Base-by-base conservation (phyloP, 1,284 basidiomycete species). In the Schizophyllum amplum region DNA sequence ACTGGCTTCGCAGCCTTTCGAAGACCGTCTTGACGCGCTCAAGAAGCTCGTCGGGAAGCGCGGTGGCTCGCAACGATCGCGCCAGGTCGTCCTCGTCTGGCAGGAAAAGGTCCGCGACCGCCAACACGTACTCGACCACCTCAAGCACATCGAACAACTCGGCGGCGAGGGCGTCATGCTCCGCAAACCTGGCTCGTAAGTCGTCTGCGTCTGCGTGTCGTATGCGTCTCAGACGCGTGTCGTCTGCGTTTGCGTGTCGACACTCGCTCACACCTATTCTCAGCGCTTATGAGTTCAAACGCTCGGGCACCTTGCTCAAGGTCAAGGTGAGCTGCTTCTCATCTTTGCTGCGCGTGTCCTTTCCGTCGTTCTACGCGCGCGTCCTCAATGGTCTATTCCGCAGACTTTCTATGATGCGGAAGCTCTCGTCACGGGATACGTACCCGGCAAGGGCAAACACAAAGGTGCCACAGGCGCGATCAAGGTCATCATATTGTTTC, bases 161-260 rank as follows among this genome's bases (percentile, higher is more conserved):
- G 83, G 83, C 17, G 85, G 84, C 0, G 84, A 87, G 68, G 85
- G 85, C 22, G 66, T 87, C 21, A 87, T 87, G 85, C 71, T 86
- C n/a, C 72, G 84, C 15, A 73, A 77, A 58, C 77, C 83, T 5
- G 68, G 65, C 24, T 81, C 79, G 76, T 79, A 58, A 60, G 75
- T 71, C 15, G 5, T 49, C 52, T 42, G 33, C 17, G 13, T 42
- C 13, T 42, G 2, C 33, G 27, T 13, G 17, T 3, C 7, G 33
- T 13, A 17, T 13, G 3, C 11, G 2, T 42, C 3, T 13, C 27
- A 20, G 17, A 24, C 26, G n/a, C n/a, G n/a, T n/a, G n/a, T n/a
- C n/a, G n/a, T n/a, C n/a, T n/a, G n/a, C n/a, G n/a, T n/a, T n/a
- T n/a, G n/a, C n/a, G n/a, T n/a, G n/a, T n/a, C n/a, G n/a, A n/a